These are phyloP conservation scores for Physcomitrium patens DNA, from an alignment of 225 moss, liverwort and hornwort genomes.

Conservation along the genomic window DNA sequence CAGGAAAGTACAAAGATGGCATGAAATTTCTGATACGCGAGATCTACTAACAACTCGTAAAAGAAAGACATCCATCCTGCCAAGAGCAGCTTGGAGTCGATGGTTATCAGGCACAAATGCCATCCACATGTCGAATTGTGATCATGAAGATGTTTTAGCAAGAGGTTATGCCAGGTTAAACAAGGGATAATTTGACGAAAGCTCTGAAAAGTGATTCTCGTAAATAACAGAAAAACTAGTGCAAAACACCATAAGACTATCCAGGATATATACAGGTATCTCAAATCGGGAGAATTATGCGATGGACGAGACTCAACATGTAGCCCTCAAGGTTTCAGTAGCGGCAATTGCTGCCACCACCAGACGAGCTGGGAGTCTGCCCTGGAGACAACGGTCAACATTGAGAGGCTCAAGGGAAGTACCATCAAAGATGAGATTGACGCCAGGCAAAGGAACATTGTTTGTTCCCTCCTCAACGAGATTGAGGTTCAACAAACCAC, in stretches of 20 bases:
- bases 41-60: too few species aligned
- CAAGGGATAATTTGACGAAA: neutral
- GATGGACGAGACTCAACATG: constrained; percentile 29
- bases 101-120: neutral
- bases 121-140: neutral
- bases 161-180: neutral
- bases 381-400: constrained; percentile 78
- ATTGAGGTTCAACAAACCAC: constrained; percentile 49
- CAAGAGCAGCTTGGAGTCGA: too few species aligned
- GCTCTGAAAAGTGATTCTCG: neutral
- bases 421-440: constrained; percentile 90
- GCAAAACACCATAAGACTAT: neutral
- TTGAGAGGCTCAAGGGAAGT: constrained; percentile 62
- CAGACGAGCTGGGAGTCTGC: constrained; percentile 84
- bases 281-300: constrained; percentile 5
- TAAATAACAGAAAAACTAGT: neutral
- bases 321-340: constrained; percentile 47
- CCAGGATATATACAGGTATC: neutral
- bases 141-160: neutral
- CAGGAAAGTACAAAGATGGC: too few species aligned
- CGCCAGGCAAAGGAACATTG: constrained; percentile 85
- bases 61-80: too few species aligned
- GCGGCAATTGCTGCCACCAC: constrained; percentile 77
- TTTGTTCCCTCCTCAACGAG: constrained; percentile 60
- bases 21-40: too few species aligned